Conservation (phyloP, 2,329 filamentous ascomycete genomes). For the Daldinia sp. region DNA sequence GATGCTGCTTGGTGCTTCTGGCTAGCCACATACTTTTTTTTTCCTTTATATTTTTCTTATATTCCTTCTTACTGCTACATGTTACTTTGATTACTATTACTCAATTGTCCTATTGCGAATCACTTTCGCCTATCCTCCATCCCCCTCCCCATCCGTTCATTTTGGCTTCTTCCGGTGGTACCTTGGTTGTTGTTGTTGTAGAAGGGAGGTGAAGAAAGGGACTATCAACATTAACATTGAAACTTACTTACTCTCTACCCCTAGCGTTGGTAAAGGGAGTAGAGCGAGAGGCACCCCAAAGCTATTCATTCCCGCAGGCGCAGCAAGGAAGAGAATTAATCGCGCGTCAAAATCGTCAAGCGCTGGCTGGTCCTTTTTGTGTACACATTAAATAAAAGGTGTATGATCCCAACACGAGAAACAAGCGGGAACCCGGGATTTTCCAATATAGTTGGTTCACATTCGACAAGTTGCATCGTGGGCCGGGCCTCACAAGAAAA, state of each 20-base stretch:
- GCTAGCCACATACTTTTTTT: constrained; percentile 44
- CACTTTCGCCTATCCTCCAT: constrained; percentile 21
- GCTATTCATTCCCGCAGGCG: constrained; percentile 54
- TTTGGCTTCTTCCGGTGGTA: constrained; percentile 18
- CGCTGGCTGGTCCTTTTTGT: constrained; percentile 53
- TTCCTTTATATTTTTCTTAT: constrained; percentile 41
- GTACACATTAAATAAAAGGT: constrained; percentile 40
- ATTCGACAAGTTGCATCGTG: constrained; percentile 43
- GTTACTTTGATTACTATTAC: constrained; percentile 39
- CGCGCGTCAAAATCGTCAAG: constrained; percentile 61
- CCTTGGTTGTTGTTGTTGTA: constrained; percentile 16
- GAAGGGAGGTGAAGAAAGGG: constrained; percentile 28
- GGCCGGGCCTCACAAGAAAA: constrained; percentile 46
- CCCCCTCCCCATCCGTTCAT: constrained; percentile 19
- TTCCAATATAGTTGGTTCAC: constrained; percentile 32
- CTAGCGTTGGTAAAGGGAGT: constrained; percentile 26
- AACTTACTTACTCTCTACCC: constrained; percentile 3
- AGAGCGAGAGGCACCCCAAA: constrained; percentile 28
- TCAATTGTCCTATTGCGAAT: constrained; percentile 32
- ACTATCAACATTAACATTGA: constrained; percentile 16
- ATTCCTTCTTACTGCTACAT: constrained; percentile 31
- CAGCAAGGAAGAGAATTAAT: constrained; percentile 54
- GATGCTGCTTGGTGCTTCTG: constrained; percentile 28
- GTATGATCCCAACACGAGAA: constrained; percentile 36
- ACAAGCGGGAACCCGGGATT: constrained; percentile 31